Base-by-base conservation (phyloP, 805 yeast genomes). In the Lipomyces sp. region DNA sequence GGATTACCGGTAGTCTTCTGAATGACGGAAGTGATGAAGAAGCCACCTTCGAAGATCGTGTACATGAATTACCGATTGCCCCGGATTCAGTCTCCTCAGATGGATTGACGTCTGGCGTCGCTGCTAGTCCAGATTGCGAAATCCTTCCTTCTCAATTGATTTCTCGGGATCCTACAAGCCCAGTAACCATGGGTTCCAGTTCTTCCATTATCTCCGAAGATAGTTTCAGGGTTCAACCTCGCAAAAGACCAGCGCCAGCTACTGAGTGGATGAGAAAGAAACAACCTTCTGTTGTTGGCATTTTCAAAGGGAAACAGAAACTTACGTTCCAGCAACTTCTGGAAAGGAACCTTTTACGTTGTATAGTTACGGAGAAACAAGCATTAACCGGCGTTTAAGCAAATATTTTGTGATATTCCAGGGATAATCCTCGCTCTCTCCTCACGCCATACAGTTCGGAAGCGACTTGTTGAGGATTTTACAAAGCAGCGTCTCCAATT, bases 391-490 rank as follows among this genome's bases (percentile, higher is more conserved):
- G 39, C 57, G 35, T 54, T 34, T 34, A 18, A 32, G 39, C 35
- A 54, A 34, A 54, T 4, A 6, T 54, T 54, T 32, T 34, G 18
- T 8, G 57, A 54, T 34, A 54, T 54, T 18, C 39, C 57, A 32
- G 57, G 57, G 35, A 54, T 54, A 24, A 54, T 39, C 24, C 39
- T 32, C 39, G 39, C 57, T 24, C 57, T 34, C 18, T 34, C 39
- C 29, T 54, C 57, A 5, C 35, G 57, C 39, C 39, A 32, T 54
- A 54, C 57, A 34, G 39, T 54, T 32, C 57, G 57, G 39, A 35
- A 34, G 57, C 39, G 57, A 34, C 35, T 54, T 54, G 35, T 54
- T 32, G 57, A 54, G 8, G 57, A 54, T 32, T 54, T 54, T 54
- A 8, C 39, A 24, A n/a, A n/a, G n/a, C n/a, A n/a, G n/a, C n/a